These are phyloP conservation scores for Digitaria exilis DNA, from an alignment of 202 grass and related monocot genomes.

Conservation along the genomic window DNA sequence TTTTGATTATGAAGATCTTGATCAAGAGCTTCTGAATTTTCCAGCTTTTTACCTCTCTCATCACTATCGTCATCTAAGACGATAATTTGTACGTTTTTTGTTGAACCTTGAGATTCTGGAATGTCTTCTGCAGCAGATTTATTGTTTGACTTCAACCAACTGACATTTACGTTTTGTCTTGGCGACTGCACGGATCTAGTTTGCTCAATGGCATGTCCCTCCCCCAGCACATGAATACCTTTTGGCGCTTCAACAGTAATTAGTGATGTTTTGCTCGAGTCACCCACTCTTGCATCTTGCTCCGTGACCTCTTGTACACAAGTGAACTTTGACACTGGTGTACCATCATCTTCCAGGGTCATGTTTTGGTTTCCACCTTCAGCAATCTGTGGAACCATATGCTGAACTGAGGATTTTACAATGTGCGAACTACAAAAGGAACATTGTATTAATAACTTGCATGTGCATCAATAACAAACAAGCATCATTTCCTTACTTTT, in stretches of 20 bases:
- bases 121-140: constrained; percentile 43
- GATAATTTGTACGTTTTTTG: constrained; percentile 43
- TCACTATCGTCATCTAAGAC: constrained; percentile 49
- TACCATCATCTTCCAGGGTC: constrained; percentile 36
- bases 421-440: constrained; percentile 48
- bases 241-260: no score
- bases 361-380: constrained; percentile 40
- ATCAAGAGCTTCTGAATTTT: constrained; percentile 49
- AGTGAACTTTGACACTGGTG: constrained; percentile 42
- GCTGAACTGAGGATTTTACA: constrained; percentile 39
- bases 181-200: constrained; percentile 26
- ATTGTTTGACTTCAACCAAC: constrained; percentile 26
- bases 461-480: constrained; percentile 16
- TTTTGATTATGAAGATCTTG: constrained; percentile 40
- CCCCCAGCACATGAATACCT: constrained; percentile 32
- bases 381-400: constrained; percentile 32
- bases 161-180: constrained; percentile 24
- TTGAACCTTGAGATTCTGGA: constrained; percentile 62
- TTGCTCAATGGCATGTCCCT: constrained; percentile 23
- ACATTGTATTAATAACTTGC: constrained; percentile 26
- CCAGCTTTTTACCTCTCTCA: constrained; percentile 43
- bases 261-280: constrained; percentile 31
- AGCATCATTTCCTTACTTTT: constrained; percentile 35
- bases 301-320: constrained; percentile 5
- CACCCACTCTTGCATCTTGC: constrained; percentile 30